Conservation (phyloP, 1,284 basidiomycete genomes). For the Baeospora myosura region DNA sequence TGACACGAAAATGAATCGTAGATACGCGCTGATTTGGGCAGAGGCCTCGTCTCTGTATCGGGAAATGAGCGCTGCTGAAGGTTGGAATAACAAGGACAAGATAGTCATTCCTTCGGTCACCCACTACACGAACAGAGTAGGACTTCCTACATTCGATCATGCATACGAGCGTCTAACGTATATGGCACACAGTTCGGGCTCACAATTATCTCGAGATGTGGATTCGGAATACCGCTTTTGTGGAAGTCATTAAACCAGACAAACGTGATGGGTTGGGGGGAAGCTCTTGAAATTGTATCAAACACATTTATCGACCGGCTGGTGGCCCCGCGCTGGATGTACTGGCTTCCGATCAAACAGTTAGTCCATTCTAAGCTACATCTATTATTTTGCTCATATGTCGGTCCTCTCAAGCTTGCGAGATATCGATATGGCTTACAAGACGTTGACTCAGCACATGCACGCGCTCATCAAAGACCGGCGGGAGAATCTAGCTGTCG, state of each 20-base stretch:
- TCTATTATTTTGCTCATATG: background rate
- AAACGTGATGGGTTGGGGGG: background rate
- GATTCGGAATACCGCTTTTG: background rate
- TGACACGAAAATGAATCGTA: constrained; percentile 2
- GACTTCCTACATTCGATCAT: background rate
- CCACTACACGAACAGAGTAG: constrained; percentile 8
- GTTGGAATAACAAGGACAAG: constrained; percentile 4
- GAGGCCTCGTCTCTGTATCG: constrained; percentile 9
- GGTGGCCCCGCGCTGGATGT: constrained; percentile 12
- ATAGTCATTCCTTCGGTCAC: constrained; percentile 4
- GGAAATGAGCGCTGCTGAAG: constrained; percentile 10
- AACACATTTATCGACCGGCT: constrained; percentile 5
- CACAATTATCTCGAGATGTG: background rate
- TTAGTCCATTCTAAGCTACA: background rate
- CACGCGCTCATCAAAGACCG: constrained; percentile 7
- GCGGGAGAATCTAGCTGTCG: background rate
- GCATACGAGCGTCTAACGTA: background rate
- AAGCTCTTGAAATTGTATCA: constrained; percentile 10
- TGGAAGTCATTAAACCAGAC: background rate
- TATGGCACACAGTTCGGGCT: constrained; percentile 4
- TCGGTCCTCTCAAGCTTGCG: constrained; percentile 8
- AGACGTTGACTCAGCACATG: constrained; percentile 10
- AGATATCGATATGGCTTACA: constrained; percentile 13
- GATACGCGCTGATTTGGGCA: constrained; percentile 11
- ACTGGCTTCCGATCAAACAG: constrained; percentile 10